Evolutionary conservation across 768 basidiomycete species (phyloP), one percentile per base, ranked within the genome.

Genomic region (Termitomyces titanicus): DNA sequence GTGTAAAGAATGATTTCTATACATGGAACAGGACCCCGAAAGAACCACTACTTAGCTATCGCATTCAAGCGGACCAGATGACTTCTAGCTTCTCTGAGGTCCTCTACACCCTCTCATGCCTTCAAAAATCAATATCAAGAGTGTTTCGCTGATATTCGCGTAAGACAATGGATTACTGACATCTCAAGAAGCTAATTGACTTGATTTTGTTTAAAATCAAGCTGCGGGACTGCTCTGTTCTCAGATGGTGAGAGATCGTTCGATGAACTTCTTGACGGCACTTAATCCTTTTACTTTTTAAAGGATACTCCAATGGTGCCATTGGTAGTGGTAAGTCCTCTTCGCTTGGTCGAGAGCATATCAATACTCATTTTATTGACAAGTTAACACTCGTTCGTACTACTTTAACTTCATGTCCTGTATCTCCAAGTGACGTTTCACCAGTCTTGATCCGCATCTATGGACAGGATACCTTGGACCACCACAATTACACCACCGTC

Each of bases 221-320:
- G 89, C 13, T 92, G 90, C 66, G 90, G 91, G 63, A 92, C 91
- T 4, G 90, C 91, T 40, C 74, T 92, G 39, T 92, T 92, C 72
- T 91, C 90, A 20, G 90, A 92, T 66, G 90, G 89, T 87, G 68
- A 18, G 52, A 15, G 15, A 44, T 18, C n/a, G n/a, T 22, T 45
- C 4, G 8, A n/a, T n/a, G 9, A 5, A 48, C 8, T n/a, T 22
- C 10, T 10, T 24, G 8, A 27, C 20, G 13, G 34, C 4, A 22
- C 15, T 53, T n/a, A 35, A 34, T 2, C 31, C 6, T 34, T 25
- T 12, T 2, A 6, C 27, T 45, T 2, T 43, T 11, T 22, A 7
- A 46, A 90, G 88, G 89, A 18, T 92, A 92, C 66, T 85, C 88
- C n/a, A 92, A 92, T 66, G 83, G 81, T 64, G 76, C 89, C 60